A percentile compares a stretch with the other conserved stretches of the same genome.
phyloP scores from a whole-genome alignment of 495 filamentous ascomycete genomes.

The Pseudevernia furfuracea region DNA sequence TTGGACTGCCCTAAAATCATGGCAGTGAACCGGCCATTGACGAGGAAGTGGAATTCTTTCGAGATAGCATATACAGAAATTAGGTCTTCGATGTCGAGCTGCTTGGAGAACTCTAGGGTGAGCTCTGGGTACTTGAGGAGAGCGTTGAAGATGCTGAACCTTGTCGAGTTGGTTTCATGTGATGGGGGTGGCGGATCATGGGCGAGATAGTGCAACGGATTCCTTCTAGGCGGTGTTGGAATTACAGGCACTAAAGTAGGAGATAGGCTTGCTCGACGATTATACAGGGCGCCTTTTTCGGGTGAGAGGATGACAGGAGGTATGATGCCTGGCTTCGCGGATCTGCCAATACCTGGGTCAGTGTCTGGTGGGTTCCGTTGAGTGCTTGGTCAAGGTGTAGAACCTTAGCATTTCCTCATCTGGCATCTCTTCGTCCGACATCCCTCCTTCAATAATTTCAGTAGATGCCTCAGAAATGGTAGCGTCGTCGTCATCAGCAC shows the following conservation, averaged over 20 bases:
- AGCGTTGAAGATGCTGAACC: slow-evolving; percentile 45
- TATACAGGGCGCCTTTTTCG: background rate
- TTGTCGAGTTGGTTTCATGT: background rate
- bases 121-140: slow-evolving; percentile 44
- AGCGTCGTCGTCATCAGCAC: slow-evolving; percentile 3
- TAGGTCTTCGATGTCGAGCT: slow-evolving; percentile 43
- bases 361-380: slow-evolving; percentile 6
- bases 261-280: background rate
- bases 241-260: background rate
- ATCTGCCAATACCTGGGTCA: background rate
- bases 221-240: background rate
- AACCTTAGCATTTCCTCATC: background rate
- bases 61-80: slow-evolving; percentile 51
- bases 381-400: slow-evolving; percentile 4
- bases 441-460: background rate
- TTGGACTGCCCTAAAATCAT: slow-evolving; percentile 39
- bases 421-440: background rate
- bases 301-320: slow-evolving; percentile 7
- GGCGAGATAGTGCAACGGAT: no score
- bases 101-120: slow-evolving; percentile 40
- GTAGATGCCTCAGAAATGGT: slow-evolving; percentile 8
- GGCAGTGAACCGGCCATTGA: slow-evolving; percentile 38
- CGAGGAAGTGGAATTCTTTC: slow-evolving; percentile 45
- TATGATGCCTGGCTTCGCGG: background rate
- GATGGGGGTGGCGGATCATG: slow-evolving; percentile 3